Percentiles rank a stretch among this genome's conserved stretches.
phyloP scores from a whole-genome alignment of 805 yeast species.

The Nakazawaea populi region DNA sequence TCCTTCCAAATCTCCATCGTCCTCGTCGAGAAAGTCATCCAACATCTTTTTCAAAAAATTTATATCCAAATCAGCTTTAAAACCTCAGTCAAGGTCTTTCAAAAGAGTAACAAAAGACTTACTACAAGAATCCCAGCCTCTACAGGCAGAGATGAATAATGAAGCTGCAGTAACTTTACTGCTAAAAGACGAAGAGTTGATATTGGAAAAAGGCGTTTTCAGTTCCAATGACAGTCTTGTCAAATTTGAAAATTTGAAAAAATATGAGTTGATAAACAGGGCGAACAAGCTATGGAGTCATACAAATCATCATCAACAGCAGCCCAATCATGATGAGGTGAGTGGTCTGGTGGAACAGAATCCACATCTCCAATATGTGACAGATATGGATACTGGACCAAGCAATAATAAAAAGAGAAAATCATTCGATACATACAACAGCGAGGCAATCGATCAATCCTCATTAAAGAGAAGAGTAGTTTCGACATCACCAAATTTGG shows the following conservation, averaged over 20 bases:
- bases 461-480: slow-evolving; percentile 18
- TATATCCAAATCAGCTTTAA: slow-evolving; percentile 20
- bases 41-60: slow-evolving; percentile 24
- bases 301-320: slow-evolving; percentile 9
- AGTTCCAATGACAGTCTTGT: background rate
- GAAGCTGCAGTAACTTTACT: slow-evolving; percentile 28
- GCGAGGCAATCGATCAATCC: background rate
- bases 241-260: slow-evolving; percentile 16
- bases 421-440: slow-evolving; percentile 12
- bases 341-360: too few relatives aligned
- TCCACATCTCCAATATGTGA: too few relatives aligned
- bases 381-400: slow-evolving; percentile 8
- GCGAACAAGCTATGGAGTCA: slow-evolving; percentile 32
- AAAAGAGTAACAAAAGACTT: slow-evolving; percentile 27
- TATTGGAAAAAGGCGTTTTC: slow-evolving; percentile 11
- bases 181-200: slow-evolving; percentile 23
- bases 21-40: slow-evolving; percentile 10
- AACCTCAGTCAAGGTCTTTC: slow-evolving; percentile 29
- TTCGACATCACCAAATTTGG: slow-evolving; percentile 15
- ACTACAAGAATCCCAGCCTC: slow-evolving; percentile 26
- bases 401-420: slow-evolving; percentile 13
- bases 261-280: slow-evolving; percentile 26
- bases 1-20: background rate
- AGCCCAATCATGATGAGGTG: too few relatives aligned
- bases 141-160: slow-evolving; percentile 28